phyloP scores from a whole-genome alignment of 1,284 basidiomycete species.

The Schizophyllum amplum region DNA sequence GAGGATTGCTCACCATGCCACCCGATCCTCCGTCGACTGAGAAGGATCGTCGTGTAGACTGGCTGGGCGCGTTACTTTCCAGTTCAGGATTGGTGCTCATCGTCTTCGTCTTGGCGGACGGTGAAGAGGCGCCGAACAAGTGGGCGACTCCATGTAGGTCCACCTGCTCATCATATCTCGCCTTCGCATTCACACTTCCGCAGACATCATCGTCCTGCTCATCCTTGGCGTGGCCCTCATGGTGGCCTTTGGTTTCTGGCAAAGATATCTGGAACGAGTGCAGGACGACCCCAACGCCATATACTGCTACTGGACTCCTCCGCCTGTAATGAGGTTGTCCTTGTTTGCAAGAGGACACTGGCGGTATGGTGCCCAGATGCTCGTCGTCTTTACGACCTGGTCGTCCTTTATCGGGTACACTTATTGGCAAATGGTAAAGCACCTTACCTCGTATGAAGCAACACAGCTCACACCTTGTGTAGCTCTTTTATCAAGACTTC shows the following conservation, averaged over 20 bases:
- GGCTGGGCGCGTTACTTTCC: slow-evolving; percentile 42
- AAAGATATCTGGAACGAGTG: slow-evolving; percentile 21
- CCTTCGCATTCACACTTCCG: not conserved
- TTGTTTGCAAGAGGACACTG: not conserved
- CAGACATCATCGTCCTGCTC: slow-evolving; percentile 57
- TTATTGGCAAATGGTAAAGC: not conserved
- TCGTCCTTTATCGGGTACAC: slow-evolving; percentile 1
- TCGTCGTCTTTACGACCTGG: not conserved
- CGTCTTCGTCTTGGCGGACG: slow-evolving; percentile 46
- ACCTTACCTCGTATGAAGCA: no score
- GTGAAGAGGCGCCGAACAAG: slow-evolving; percentile 40
- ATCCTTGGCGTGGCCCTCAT: slow-evolving; percentile 56
- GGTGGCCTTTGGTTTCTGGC: slow-evolving; percentile 59
- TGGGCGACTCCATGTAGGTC: slow-evolving; percentile 47
- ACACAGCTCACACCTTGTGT: not conserved
- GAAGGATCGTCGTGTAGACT: slow-evolving; percentile 34
- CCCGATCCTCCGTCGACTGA: slow-evolving; percentile 19
- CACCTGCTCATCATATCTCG: not conserved
- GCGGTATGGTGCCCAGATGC: not conserved
- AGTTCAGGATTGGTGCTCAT: slow-evolving; percentile 45
- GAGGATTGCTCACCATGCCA: slow-evolving; percentile 38
- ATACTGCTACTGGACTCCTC: not conserved
- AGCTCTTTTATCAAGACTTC: slow-evolving; percentile 35
- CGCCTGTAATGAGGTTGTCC: not conserved
- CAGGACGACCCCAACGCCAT: not conserved